A percentile compares a stretch with the other conserved stretches of the same genome.
Evolutionary conservation across 768 basidiomycete species (phyloP).

Genomic region (Cytidiella melzeri): DNA sequence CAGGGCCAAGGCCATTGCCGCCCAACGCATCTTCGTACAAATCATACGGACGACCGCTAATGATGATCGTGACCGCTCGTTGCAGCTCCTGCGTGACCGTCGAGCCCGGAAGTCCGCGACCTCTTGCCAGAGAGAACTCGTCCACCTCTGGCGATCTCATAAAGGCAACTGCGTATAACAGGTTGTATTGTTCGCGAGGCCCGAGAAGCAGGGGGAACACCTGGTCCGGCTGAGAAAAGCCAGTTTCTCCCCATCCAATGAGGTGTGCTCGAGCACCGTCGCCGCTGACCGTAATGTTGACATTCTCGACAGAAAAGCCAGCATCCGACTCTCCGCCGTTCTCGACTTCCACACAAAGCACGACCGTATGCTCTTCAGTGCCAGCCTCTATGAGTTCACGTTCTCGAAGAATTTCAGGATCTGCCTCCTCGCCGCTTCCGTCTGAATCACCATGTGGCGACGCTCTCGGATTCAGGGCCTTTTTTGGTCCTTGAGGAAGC

Average conservation of each 20-base stretch:
- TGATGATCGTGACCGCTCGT: constrained; percentile 73
- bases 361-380: constrained; percentile 76
- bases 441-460: constrained; percentile 22
- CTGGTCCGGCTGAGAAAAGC: constrained; percentile 28
- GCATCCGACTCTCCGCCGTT: constrained; percentile 61
- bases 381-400: constrained; percentile 52
- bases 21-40: constrained; percentile 1
- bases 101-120: constrained; percentile 11
- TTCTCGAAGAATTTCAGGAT: constrained; percentile 23
- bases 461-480: constrained; percentile 16
- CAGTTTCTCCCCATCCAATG: constrained; percentile 42
- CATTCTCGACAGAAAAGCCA: constrained; percentile 70
- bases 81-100: constrained; percentile 42
- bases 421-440: constrained; percentile 35
- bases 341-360: constrained; percentile 89
- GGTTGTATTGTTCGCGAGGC: constrained; percentile 76
- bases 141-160: constrained; percentile 56
- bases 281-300: constrained; percentile 73
- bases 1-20: constrained; percentile 1
- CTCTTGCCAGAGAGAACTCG: constrained; percentile 29
- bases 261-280: constrained; percentile 44
- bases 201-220: constrained; percentile 72
- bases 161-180: constrained; percentile 87
- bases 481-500: constrained; percentile 37
- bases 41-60: constrained; percentile 66